Base-by-base conservation (phyloP, 2,329 filamentous ascomycete species). In the Triangularia setosa region DNA sequence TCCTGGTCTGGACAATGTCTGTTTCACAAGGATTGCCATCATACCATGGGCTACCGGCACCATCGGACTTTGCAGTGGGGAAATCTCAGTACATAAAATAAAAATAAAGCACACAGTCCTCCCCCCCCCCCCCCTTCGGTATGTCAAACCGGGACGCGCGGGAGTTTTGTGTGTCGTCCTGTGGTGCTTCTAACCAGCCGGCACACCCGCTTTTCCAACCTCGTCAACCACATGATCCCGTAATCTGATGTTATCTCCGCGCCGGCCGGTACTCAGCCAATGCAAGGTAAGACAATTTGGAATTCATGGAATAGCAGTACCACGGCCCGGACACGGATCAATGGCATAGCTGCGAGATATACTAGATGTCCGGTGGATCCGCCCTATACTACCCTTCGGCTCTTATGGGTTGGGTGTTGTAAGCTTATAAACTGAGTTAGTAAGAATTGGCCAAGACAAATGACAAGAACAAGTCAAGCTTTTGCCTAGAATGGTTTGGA, bases 41-140 rank as follows among this genome's bases (percentile, higher is more conserved):
- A 28, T 56, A 1, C 24, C 24, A 30, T 30, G 14, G 28, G 25
- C 11, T 35, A 58, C 33, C 55, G 55, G 55, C 28, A 58, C 55
- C 28, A 58, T 58, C 55, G 55, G 55, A 58, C 55, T 58, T 11
- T 48, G n/a, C 25, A 24, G 25, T 33, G 55, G 55, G 55, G 28
- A 58, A 58, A 58, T 57, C 33, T 40, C 30, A 33, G 5, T 28
- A 28, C 14, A 33, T 7, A n/a, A 16, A 40, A 40, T 4, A 40
- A n/a, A 40, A 16, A 11, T 11, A 33, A 12, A 12, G 14, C 7
- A 33, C 9, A 33, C 30, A 33, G 3, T 33, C 30, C 7, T 11
- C 11, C 27, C 27, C 27, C 7, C 30, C 33, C 12, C 27, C 27
- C 4, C 27, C n/a, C n/a, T n/a, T n/a, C n/a, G n/a, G 27, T 9